A percentile compares a stretch with the other conserved stretches of the same genome.
Evolutionary conservation across 768 basidiomycete species (phyloP).

Genomic region (Hygrophoropsis aurantiaca): DNA sequence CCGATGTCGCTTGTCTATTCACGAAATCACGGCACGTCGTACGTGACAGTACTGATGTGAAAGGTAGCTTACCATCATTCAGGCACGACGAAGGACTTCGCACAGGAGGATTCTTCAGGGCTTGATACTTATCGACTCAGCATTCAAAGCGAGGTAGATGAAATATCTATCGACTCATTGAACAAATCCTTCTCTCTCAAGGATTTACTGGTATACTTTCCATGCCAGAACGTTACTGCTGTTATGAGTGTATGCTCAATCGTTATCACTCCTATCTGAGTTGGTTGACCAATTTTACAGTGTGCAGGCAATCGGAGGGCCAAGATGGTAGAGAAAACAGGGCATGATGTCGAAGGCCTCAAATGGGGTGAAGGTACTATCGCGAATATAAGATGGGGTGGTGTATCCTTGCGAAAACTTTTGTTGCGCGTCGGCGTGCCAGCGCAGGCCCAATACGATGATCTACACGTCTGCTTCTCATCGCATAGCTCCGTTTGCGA

Average conservation of each 20-base stretch:
- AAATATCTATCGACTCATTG: constrained; percentile 9
- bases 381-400: constrained; percentile 68
- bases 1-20: constrained; percentile 65
- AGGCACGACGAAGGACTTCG: too few relatives aligned
- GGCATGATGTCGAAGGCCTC: constrained; percentile 49
- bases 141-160: constrained; percentile 26
- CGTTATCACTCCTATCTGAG: too few relatives aligned
- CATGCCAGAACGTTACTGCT: constrained; percentile 40
- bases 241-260: constrained; percentile 50
- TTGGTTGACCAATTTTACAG: too few relatives aligned
- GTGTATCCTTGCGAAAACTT: constrained; percentile 56
- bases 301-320: constrained; percentile 67
- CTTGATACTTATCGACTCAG: constrained; percentile 22
- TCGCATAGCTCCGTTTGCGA: constrained; percentile 61
- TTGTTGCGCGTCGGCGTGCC: constrained; percentile 45
- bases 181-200: constrained; percentile 17
- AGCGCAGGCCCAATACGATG: constrained; percentile 17
- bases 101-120: constrained; percentile 14
- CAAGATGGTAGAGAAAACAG: constrained; percentile 60
- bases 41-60: constrained; percentile 11
- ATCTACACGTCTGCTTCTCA: constrained; percentile 57
- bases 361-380: constrained; percentile 70
- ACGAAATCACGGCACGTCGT: constrained; percentile 71
- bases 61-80: too few relatives aligned
- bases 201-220: constrained; percentile 19